Conservation (phyloP, 441 rosid species). For the Syzygium syzygioides region DNA sequence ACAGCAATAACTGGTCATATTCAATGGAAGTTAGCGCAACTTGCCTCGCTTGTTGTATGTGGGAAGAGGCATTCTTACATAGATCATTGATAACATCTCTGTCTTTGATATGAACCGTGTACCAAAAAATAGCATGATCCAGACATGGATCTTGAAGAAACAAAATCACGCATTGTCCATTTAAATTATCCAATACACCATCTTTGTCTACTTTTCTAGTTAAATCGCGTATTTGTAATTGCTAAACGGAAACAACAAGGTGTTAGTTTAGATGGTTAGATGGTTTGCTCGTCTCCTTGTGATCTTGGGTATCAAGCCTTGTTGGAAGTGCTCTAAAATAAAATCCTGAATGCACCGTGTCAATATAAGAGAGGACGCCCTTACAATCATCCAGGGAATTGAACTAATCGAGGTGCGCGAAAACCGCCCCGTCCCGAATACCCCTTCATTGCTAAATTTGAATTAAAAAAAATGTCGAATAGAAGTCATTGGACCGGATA, state of each 20-base stretch:
- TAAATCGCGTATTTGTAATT: too few species aligned
- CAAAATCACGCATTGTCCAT: neutral
- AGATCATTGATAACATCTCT: neutral
- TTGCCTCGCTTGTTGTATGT: neutral
- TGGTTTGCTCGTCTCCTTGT: neutral
- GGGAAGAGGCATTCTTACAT: neutral
- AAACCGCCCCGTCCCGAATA: too few species aligned
- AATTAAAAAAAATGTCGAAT: too few species aligned
- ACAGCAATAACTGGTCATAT: too few species aligned
- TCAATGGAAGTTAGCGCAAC: too few species aligned
- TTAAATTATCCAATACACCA: neutral
- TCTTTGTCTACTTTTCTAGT: neutral
- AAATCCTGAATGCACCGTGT: too few species aligned
- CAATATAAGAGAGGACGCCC: too few species aligned
- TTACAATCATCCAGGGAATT: too few species aligned
- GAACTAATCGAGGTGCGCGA: too few species aligned
- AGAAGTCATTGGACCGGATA: too few species aligned
- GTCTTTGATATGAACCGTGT: neutral
- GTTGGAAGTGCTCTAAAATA: neutral
- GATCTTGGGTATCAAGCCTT: neutral
- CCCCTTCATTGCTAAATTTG: too few species aligned
- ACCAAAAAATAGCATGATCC: neutral
- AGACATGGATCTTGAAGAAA: neutral
- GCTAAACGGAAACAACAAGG: neutral
- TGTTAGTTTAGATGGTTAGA: neutral